Conservation (phyloP, 257 asterid species). For the Salvia rosmarinus region DNA sequence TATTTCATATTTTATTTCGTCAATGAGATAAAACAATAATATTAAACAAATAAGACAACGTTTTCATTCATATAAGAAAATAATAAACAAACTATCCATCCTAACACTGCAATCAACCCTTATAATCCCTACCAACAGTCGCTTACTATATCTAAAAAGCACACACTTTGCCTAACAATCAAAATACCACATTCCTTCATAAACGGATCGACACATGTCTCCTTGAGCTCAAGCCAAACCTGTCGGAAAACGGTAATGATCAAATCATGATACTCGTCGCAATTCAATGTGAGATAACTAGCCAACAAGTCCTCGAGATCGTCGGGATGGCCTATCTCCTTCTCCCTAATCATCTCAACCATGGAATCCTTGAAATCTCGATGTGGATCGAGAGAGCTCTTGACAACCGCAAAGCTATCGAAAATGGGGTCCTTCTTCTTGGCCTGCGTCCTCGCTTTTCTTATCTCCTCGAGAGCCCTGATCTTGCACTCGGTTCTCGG, state of each 20-base stretch:
- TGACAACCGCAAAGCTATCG: slow-evolving; percentile 68
- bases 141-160: background rate
- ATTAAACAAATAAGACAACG: background rate
- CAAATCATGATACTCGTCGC: slow-evolving; percentile 65
- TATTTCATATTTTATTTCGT: no score
- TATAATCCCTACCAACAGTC: no score
- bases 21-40: background rate
- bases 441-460: slow-evolving; percentile 53
- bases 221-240: slow-evolving; percentile 71
- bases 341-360: slow-evolving; percentile 83
- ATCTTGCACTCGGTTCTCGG: slow-evolving; percentile 73
- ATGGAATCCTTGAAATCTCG: slow-evolving; percentile 82
- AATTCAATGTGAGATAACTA: slow-evolving; percentile 70
- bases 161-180: slow-evolving; percentile 7
- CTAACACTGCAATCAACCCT: background rate
- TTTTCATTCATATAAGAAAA: background rate
- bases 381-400: slow-evolving; percentile 64
- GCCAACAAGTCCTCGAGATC: slow-evolving; percentile 85
- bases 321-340: slow-evolving; percentile 50
- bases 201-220: slow-evolving; percentile 30
- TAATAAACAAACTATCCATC: slow-evolving; percentile 19
- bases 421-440: slow-evolving; percentile 41
- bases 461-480: slow-evolving; percentile 63
- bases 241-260: slow-evolving; percentile 73
- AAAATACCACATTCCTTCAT: slow-evolving; percentile 30